Conservation (phyloP, 2,329 filamentous ascomycete species). For the Talaromyces amestolkiae region DNA sequence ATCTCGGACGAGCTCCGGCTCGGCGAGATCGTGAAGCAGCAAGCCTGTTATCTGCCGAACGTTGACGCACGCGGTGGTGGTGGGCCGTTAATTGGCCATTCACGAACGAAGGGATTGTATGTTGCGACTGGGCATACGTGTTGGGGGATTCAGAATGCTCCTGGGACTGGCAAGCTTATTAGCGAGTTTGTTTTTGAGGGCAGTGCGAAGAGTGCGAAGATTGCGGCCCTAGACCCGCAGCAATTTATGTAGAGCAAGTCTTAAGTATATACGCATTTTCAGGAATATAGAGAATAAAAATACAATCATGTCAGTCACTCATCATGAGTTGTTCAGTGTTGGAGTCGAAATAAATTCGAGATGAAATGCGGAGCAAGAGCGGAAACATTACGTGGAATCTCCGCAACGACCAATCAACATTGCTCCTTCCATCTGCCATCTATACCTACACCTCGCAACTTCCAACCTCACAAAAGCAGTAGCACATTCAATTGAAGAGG, state of each 20-base stretch:
- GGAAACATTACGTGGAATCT: constrained; percentile 20
- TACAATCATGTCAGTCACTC: background rate
- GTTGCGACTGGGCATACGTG: constrained; percentile 91
- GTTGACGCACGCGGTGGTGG: constrained; percentile 54
- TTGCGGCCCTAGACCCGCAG: constrained; percentile 65
- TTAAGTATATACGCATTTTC: background rate
- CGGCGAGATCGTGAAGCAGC: constrained; percentile 68
- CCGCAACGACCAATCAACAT: constrained; percentile 13
- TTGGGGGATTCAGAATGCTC: constrained; percentile 97
- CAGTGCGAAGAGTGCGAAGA: constrained; percentile 63
- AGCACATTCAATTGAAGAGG: constrained; percentile 23
- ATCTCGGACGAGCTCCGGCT: constrained; percentile 60
- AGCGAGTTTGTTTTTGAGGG: constrained; percentile 77
- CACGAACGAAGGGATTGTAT: constrained; percentile 69
- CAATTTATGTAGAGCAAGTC: constrained; percentile 45
- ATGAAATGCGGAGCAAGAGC: constrained; percentile 6
- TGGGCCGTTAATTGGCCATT: constrained; percentile 76
- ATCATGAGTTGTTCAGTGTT: background rate
- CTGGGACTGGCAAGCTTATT: constrained; percentile 78
- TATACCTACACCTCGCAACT: background rate
- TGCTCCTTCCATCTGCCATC: background rate
- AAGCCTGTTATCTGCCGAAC: constrained; percentile 91
- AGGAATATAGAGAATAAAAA: background rate
- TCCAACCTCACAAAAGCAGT: constrained; percentile 5
- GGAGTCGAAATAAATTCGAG: background rate